phyloP scores from a whole-genome alignment of 345 rosid species.

The Stellera chamaejasme region DNA sequence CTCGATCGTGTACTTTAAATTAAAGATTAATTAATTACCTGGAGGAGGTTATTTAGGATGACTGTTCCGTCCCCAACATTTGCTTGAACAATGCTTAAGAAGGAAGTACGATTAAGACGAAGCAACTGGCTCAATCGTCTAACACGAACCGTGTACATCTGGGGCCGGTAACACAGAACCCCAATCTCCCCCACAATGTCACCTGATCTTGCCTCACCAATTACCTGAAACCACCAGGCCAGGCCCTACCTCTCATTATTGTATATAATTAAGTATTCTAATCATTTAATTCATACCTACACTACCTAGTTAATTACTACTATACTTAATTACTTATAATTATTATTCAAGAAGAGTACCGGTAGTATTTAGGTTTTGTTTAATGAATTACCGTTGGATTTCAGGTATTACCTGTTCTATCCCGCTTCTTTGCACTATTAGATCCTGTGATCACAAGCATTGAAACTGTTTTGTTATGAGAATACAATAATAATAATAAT shows the following conservation, averaged over 20 bases:
- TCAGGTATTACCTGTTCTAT: conserved; percentile 48
- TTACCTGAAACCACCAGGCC: conserved; percentile 41
- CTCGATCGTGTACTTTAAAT: too few species aligned
- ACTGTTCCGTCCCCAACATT: conserved; percentile 80
- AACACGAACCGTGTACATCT: conserved; percentile 66
- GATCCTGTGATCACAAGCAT: conserved; percentile 48
- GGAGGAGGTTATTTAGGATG: conserved; percentile 74
- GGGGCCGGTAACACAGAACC: conserved; percentile 77
- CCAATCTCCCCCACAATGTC: conserved; percentile 73
- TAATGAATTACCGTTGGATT: too few species aligned
- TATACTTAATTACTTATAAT: too few species aligned
- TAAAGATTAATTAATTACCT: too few species aligned
- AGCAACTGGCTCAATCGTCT: conserved; percentile 72
- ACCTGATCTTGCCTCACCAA: conserved; percentile 62
- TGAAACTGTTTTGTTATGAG: too few species aligned
- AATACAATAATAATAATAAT: too few species aligned
- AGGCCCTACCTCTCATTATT: too few species aligned
- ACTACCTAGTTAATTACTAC: too few species aligned
- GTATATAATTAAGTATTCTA: too few species aligned
- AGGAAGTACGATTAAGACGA: conserved; percentile 66
- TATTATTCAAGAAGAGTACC: too few species aligned
- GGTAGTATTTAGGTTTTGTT: too few species aligned
- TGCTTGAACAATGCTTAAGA: conserved; percentile 59
- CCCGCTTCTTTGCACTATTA: conserved; percentile 37
- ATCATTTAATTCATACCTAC: too few species aligned